Conservation (phyloP, 106 monocot genomes). For the Allium sativum region DNA sequence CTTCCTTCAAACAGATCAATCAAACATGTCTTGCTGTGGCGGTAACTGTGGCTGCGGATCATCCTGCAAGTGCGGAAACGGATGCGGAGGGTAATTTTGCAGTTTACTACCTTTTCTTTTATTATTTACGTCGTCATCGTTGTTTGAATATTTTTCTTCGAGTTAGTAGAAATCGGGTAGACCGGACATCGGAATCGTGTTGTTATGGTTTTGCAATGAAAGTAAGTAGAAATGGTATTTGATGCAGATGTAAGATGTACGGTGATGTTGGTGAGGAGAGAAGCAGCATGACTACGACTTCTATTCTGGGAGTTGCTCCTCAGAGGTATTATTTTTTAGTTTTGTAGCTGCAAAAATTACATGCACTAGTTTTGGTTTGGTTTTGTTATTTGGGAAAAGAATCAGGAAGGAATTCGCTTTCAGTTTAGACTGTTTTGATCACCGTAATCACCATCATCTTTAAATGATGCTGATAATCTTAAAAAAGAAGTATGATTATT, state of each 20-base stretch:
- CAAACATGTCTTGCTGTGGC: slow-evolving; percentile 11
- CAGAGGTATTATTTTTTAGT: slow-evolving; percentile 29
- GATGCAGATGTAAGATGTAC: slow-evolving; percentile 14
- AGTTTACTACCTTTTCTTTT: not conserved
- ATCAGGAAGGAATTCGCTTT: too few relatives aligned
- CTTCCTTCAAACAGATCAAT: not conserved
- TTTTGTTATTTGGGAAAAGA: too few relatives aligned
- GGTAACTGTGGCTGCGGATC: slow-evolving; percentile 9
- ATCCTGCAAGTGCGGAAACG: slow-evolving; percentile 7
- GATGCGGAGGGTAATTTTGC: slow-evolving; percentile 5
- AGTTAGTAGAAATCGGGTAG: too few relatives aligned
- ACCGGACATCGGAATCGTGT: not conserved
- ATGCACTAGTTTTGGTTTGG: too few relatives aligned
- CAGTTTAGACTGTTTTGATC: too few relatives aligned
- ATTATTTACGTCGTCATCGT: not conserved
- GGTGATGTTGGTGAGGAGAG: slow-evolving; percentile 14
- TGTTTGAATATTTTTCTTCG: too few relatives aligned
- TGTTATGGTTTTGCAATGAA: not conserved
- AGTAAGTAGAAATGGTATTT: not conserved
- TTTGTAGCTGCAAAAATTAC: too few relatives aligned
- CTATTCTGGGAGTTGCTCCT: slow-evolving; percentile 61
- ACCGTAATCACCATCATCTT: too few relatives aligned
- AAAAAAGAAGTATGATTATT: too few relatives aligned
- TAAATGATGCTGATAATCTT: too few relatives aligned
- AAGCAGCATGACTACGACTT: slow-evolving; percentile 11